A percentile compares a stretch with the other conserved stretches of the same genome.
Evolutionary conservation across 2,329 filamentous ascomycete species (phyloP).

Genomic region (Calonectria pseudoreteaudii): DNA sequence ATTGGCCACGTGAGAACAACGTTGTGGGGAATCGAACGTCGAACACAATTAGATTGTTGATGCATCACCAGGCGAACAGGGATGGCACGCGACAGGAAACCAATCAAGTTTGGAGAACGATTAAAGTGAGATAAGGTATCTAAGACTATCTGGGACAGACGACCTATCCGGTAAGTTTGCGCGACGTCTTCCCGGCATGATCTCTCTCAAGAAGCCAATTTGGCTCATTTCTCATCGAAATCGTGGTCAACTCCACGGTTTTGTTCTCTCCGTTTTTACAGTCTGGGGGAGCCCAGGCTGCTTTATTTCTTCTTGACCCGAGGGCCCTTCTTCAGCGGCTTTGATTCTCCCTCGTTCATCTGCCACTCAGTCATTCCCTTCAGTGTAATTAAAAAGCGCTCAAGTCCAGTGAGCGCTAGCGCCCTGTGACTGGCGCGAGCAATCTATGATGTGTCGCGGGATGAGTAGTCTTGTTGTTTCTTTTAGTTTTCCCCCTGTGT

Average conservation of each 20-base stretch:
- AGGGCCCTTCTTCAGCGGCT: constrained; percentile 10
- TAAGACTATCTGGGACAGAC: constrained; percentile 28
- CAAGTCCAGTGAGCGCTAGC: constrained; percentile 39
- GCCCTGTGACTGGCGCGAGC: constrained; percentile 44
- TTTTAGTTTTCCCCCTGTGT: constrained; percentile 47
- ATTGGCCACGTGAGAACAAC: constrained; percentile 1
- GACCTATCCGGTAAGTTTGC: not conserved
- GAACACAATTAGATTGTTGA: not conserved
- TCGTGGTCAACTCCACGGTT: not conserved
- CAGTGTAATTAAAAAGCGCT: constrained; percentile 48
- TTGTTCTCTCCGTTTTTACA: constrained; percentile 27
- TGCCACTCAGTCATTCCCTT: constrained; percentile 40
- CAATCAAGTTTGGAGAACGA: constrained; percentile 10
- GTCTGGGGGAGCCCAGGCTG: constrained; percentile 13
- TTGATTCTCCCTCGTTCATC: constrained; percentile 21
- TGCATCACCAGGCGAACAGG: not conserved
- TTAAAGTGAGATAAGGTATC: constrained; percentile 33
- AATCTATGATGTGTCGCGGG: constrained; percentile 56
- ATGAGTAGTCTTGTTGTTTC: constrained; percentile 50
- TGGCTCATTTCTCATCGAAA: constrained; percentile 4
- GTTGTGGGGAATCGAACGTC: not conserved
- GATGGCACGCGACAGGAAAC: not conserved
- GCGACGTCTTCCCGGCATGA: constrained; percentile 6
- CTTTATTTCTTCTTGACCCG: constrained; percentile 24
- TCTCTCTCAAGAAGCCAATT: constrained; percentile 8